Conservation (phyloP, 1,284 basidiomycete species). For the Marasmius fiardii region DNA sequence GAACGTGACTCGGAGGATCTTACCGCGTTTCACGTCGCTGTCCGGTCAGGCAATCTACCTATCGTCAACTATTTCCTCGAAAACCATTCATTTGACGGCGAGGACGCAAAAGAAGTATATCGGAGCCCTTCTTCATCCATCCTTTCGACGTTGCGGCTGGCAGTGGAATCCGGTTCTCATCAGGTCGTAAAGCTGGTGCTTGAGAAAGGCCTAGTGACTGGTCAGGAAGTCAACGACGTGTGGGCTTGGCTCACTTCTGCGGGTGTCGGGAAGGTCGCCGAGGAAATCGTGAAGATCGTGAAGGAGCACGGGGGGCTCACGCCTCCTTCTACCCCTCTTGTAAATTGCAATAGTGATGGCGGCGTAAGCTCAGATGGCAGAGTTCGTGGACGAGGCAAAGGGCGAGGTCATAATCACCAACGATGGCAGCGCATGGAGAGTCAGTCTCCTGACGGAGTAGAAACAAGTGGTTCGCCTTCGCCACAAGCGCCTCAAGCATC, state of each 20-base stretch:
- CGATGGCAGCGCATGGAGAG: neutral
- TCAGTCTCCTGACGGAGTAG: neutral
- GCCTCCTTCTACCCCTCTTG: constrained; percentile 39
- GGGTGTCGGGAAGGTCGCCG: constrained; percentile 23
- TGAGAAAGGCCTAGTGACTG: constrained; percentile 47
- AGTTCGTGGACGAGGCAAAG: neutral
- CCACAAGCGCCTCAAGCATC: neutral
- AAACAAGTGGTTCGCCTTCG: neutral
- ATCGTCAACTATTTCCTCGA: constrained; percentile 58
- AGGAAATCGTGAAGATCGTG: constrained; percentile 54
- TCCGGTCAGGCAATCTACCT: constrained; percentile 44
- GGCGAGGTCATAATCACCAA: neutral
- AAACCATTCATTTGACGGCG: constrained; percentile 48
- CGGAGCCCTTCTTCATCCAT: constrained; percentile 26
- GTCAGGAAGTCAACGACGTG: constrained; percentile 43
- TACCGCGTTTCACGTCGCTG: constrained; percentile 66
- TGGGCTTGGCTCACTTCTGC: constrained; percentile 47
- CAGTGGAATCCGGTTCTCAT: constrained; percentile 54
- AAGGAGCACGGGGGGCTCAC: constrained; percentile 51
- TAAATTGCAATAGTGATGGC: constrained; percentile 14
- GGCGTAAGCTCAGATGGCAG: constrained; percentile 1
- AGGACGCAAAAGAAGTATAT: constrained; percentile 49
- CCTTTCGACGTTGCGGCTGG: constrained; percentile 47
- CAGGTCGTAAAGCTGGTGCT: constrained; percentile 62
- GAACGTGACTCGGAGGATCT: constrained; percentile 55